Evolutionary conservation across 805 yeast species (phyloP).

Genomic region (Gaillardinia entomophila): DNA sequence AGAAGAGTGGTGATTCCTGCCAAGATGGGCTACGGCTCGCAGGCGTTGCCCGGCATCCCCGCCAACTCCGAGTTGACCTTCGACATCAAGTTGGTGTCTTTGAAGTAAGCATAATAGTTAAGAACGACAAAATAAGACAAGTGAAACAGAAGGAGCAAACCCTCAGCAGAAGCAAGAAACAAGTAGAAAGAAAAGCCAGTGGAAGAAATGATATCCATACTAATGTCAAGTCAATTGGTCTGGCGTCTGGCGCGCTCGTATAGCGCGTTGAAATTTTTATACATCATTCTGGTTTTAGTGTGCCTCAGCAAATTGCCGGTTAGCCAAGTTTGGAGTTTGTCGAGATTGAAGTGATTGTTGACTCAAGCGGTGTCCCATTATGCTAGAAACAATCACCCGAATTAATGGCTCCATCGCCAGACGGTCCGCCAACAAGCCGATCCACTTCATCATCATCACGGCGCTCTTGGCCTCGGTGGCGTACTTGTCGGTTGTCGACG

Average conservation of each 20-base stretch:
- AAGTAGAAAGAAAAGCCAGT: no score
- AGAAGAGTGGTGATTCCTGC: conserved; percentile 96
- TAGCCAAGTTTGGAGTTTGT: no score
- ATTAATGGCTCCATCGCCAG: conserved; percentile 41
- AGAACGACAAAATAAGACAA: no score
- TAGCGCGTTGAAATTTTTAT: no score
- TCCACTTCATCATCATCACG: conserved; percentile 72
- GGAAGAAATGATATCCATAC: no score
- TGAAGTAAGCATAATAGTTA: conserved; percentile 53
- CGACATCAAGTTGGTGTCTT: conserved; percentile 87
- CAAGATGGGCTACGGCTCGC: conserved; percentile 92
- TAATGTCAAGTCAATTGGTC: no score
- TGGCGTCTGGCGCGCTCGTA: no score
- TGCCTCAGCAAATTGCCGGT: no score
- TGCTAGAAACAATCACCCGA: conserved; percentile 26
- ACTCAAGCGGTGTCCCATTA: conserved; percentile 4
- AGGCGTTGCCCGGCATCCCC: conserved; percentile 94
- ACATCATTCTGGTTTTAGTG: no score
- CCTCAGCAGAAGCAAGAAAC: no score
- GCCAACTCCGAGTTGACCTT: conserved; percentile 95
- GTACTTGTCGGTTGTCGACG: conserved; percentile 69
- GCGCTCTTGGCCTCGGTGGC: conserved; percentile 74
- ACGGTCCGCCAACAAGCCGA: conserved; percentile 73
- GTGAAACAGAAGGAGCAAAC: no score
- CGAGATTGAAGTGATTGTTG: no score